These are phyloP conservation scores for Yarrowia alimentaria DNA, from an alignment of 805 yeast genomes.

Conservation along the genomic window DNA sequence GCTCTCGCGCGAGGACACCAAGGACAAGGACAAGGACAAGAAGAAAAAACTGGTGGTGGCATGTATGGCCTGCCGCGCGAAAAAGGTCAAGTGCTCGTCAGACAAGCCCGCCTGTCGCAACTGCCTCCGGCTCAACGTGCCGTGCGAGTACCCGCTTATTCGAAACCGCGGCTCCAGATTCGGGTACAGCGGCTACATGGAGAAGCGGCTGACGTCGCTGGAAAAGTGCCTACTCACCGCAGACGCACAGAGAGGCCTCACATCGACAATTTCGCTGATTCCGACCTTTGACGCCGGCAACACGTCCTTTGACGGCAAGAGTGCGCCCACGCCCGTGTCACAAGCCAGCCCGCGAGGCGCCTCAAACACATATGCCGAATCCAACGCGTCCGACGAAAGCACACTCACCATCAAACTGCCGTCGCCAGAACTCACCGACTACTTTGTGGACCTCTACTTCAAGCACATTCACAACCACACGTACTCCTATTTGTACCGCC, in stretches of 20 bases:
- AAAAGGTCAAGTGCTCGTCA: conserved; percentile 42
- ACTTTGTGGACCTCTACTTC: conserved; percentile 41
- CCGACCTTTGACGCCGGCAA: no score
- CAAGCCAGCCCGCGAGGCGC: no score
- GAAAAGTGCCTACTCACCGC: conserved; percentile 29
- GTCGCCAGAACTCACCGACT: conserved; percentile 37
- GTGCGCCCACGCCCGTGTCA: no score
- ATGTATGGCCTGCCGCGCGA: conserved; percentile 40
- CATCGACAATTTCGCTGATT: no score
- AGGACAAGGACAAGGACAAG: conserved; percentile 9
- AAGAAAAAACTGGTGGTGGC: conserved; percentile 40
- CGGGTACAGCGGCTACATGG: conserved; percentile 39
- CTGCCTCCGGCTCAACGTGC: conserved; percentile 39
- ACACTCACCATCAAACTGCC: conserved; percentile 27
- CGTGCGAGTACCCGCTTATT: conserved; percentile 40
- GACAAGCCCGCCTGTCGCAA: conserved; percentile 42
- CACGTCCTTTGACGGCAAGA: no score
- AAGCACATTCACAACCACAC: conserved; percentile 40
- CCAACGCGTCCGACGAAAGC: conserved; percentile 20
- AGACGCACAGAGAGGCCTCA: conserved; percentile 11
- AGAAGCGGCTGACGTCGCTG: conserved; percentile 32
- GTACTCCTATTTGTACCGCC: conserved; percentile 40
- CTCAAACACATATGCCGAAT: background rate
- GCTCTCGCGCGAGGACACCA: background rate
- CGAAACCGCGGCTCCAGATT: conserved; percentile 42